Evolutionary conservation across 228 moss, liverwort and hornwort species (phyloP), one percentile per base, ranked within the genome.

Genomic region (Sphagnum fallax): DNA sequence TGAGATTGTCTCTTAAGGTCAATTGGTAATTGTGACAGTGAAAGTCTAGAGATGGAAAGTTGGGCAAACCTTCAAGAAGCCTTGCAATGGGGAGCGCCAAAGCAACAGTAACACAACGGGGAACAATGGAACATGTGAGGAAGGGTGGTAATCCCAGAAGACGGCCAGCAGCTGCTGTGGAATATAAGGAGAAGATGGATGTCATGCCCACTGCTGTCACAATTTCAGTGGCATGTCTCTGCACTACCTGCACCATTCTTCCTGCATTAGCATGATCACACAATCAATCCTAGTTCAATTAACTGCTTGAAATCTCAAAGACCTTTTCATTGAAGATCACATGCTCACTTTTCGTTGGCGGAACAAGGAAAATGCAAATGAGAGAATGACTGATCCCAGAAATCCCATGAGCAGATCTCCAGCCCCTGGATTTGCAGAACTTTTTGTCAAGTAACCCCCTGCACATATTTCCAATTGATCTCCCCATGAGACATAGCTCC

Each of bases 281-380:
- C 66, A 49, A 7, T n/a, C 14, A 55, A 69, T 69, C 52, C 47
- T n/a, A 32, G 32, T 47, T 47, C 4, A 4, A 52, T 68, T 16
- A 7, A 68, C 5, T 9, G 14, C 55, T 16, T 14, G 9, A 32
- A 13, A 50, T 52, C 13, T 15, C 65, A 15, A 15, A 15, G 15
- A 11, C 2, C 11, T 11, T 60, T 60, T 60, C 12, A 60, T 60
- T 60, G 59, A 15, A 60, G 59, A 11, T 11, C 12, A 11, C 15
- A 60, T 66, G 67, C 81, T 67, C 63, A 97, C 98, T 90, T 94
- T 90, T 76, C 98, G 83, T 82, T 98, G 98, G 48, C 83, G 82
- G 76, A 84, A 98, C 98, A 98, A 94, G 4, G 98, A 98, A 70
- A 98, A 98, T 16, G 98, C 98, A 72, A 98, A 98, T 5, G 98